Evolutionary conservation across 1,139 yeast species (phyloP), one percentile per base, ranked within the genome.

Genomic region (Candida neerlandica): DNA sequence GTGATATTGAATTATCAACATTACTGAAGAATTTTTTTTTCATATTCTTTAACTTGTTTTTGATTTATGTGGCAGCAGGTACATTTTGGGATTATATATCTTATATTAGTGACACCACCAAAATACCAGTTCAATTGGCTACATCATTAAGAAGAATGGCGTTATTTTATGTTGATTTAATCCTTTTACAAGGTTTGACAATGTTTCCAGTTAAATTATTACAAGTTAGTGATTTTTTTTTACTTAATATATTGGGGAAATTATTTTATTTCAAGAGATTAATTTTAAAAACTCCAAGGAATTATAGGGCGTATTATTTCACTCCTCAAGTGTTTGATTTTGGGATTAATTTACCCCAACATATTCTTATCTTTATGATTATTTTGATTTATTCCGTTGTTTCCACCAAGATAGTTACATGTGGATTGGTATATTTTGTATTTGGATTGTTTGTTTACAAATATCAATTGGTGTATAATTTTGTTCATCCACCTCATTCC

Each of bases 1-100:
- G 91, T 48, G 95, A 86, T 54, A 87, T 85, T 55, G 94, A 87
- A 62, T 65, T 86, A 26, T 84, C 91, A 0, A 80, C 89, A 21
- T 85, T 87, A 5, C 84, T 88, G 49, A 87, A 87, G 62, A 87
- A 87, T 64, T 87, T 86, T 65, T 87, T 87, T 58, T 87, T 85
- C 65, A 84, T 86, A 32, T 87, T 87, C 65, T 89, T 87, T 56
- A 86, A 86, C 62, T 77, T 87, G 72, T 87, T 87, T 60, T 73
- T 87, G 61, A 91, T 87, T 18, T 87, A 87, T 67, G 86, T 92
- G 4, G 78, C 87, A 61, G 88, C 91, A 0, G 95, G 95, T 58
- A 86, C 95, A 0, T 87, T 88, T 12, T 82, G 88, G 50, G 85
- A 84, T 62, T 84, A 82, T 57, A 81, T 87, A 81, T 87, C 88